These are phyloP conservation scores for Collybiopsis luxurians DNA, from an alignment of 768 basidiomycete species.

Conservation along the genomic window DNA sequence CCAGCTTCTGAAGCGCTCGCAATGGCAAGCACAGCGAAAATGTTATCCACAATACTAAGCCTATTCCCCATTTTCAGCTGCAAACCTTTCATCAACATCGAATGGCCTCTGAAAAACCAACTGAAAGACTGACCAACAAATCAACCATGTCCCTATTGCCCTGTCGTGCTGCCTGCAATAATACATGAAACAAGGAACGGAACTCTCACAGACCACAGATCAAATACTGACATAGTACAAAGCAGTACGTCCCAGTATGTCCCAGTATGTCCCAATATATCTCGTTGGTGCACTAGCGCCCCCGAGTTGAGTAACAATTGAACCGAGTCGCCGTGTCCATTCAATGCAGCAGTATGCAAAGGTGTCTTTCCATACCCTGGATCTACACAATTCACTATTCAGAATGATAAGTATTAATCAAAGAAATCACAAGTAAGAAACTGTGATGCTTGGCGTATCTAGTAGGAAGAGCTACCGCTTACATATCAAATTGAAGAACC, in stretches of 20 bases:
- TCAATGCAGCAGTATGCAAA: constrained; percentile 75
- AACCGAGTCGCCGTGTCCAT: constrained; percentile 49
- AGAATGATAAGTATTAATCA: too few relatives aligned
- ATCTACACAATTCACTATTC: constrained; percentile 77
- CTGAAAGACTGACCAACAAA: constrained; percentile 38
- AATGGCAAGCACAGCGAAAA: constrained; percentile 50
- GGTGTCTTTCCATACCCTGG: constrained; percentile 70
- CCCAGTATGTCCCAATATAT: constrained; percentile 75
- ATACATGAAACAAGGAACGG: constrained; percentile 1
- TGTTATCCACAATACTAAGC: constrained; percentile 64
- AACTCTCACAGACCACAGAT: background rate
- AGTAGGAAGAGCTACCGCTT: too few relatives aligned
- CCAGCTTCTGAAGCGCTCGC: background rate
- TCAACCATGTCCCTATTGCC: constrained; percentile 61
- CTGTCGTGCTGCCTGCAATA: constrained; percentile 68
- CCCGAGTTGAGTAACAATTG: constrained; percentile 63
- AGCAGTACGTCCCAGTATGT: too few relatives aligned
- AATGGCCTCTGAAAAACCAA: background rate
- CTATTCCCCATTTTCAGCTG: constrained; percentile 61
- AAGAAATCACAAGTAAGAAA: too few relatives aligned
- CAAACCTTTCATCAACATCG: too few relatives aligned
- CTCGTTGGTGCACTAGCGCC: constrained; percentile 80
- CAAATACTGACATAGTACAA: constrained; percentile 67
- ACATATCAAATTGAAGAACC: too few relatives aligned
- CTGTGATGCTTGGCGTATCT: too few relatives aligned